Base-by-base conservation (phyloP, 257 asterid genomes). In the Craterostigma plantagineum region DNA sequence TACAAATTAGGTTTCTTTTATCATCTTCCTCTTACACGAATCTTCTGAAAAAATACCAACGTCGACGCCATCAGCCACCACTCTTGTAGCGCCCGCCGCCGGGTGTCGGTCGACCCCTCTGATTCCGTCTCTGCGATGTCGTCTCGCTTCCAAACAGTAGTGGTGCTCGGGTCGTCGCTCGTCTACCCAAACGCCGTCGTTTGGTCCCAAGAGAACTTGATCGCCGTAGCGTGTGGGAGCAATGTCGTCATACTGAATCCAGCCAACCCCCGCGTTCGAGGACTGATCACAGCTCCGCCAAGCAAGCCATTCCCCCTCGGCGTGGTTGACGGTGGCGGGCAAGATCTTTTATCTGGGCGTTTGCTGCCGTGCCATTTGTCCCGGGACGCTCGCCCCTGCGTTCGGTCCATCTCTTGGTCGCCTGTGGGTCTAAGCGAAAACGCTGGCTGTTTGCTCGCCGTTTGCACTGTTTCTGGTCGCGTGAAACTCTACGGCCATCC, bases 391-490 rank as follows among this genome's bases (percentile, higher is more conserved):
- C 71, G 73, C 14, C 84, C 94, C 35, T 73, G 84, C 64, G 87
- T 52, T 59, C 71, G 92, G 48, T 83, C 93, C 18, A 72, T 90
- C 42, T 70, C 98, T 15, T 90, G 98, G 98, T 90, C 92, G 38
- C 95, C 98, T 16, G 65, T 64, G 43, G 98, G 95, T 50, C 63
- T 79, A 51, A 79, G 92, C 34, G 72, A 76, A 27, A 75, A 83
- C 46, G 79, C 87, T 12, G 86, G 97, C 50, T 87, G 92, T 56
- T 70, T 87, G 76, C 90, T 87, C 61, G 93, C 98, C 45, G 73
- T 87, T 53, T 87, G 98, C 67, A 76, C 95, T 35, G 63, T 73
- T 8, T 70, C 56, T 14, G 98, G 95, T 43, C 73, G 50, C 15
- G 93, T 76, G 54, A 82, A 71, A 61, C 60, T 87, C 61, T 82